These are phyloP conservation scores for Microdochium bolleyi DNA, from an alignment of 2,329 filamentous ascomycete species.

Conservation along the genomic window DNA sequence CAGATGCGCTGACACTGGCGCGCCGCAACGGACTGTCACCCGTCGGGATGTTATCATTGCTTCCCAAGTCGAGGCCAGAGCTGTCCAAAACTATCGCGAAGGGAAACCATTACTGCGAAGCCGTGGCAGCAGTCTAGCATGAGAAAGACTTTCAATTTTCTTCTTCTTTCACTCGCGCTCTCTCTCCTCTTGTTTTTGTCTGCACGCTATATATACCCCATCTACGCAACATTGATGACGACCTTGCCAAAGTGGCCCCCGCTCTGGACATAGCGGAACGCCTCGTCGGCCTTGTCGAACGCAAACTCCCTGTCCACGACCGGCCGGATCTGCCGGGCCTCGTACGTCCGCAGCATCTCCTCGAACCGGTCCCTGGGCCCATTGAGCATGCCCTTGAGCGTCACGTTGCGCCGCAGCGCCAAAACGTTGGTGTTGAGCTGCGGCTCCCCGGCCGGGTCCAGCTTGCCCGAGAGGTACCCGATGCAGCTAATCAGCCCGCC, in stretches of 20 bases:
- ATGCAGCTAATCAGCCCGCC: conserved; percentile 43
- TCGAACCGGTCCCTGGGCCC: conserved; percentile 48
- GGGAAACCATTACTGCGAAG: no score
- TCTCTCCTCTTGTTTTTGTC: no score
- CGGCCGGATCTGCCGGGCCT: conserved; percentile 33
- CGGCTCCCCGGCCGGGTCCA: conserved; percentile 39
- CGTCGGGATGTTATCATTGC: no score
- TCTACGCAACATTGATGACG: conserved; percentile 29
- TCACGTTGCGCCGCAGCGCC: conserved; percentile 25
- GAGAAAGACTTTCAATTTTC: no score
- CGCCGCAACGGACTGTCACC: no score
- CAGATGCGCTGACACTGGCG: no score
- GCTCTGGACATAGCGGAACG: conserved; percentile 41
- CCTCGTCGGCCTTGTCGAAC: conserved; percentile 37
- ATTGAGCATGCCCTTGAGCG: conserved; percentile 43
- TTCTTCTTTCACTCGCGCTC: no score
- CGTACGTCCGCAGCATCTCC: conserved; percentile 43
- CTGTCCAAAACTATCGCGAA: no score
- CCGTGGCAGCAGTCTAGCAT: no score
- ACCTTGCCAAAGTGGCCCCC: conserved; percentile 53
- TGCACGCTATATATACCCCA: no score
- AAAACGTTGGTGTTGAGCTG: conserved; percentile 45
- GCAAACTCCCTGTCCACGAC: conserved; percentile 38
- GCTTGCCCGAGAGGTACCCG: conserved; percentile 34
- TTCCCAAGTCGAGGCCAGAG: no score